Base-by-base conservation (phyloP, 192 early-diverging fungal species). In the Anaeromyces robustus region DNA sequence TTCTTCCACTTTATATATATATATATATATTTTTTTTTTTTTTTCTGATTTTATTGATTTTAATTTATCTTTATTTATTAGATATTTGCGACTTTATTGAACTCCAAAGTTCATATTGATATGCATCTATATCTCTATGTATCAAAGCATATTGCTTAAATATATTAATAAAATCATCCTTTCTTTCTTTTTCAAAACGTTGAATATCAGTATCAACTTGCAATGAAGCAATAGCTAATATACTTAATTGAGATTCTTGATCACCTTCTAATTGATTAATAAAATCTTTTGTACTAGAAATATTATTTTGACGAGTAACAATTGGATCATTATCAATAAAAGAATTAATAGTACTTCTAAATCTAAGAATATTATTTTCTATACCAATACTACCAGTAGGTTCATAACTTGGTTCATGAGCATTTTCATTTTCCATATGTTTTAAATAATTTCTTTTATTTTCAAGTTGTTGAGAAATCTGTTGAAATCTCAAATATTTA, bases 301-400 rank as follows among this genome's bases (percentile, higher is more conserved):
- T 96, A 79, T 92, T 93, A 84, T 93, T 94, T 77, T 95, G 92
- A 16, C 96, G 90, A 41, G 95, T 94, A 29, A 92, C 89, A 43
- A 94, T 94, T 2, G 96, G 96, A 84, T 99, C 97, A 11, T 96
- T 95, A 84, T 98, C 97, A 86, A 98, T 96, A 81, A 98, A 91
- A 1, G 95, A 94, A 83, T 97, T 95, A 29, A 99, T 52, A 6
- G 43, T 52, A 52, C 43, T 52, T 22, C 6, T 52, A 52, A 52
- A 52, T 52, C 43, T 52, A 3, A 52, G 19, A 52, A 52, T 52
- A 52, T 52, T 52, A 52, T 52, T 52, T 22, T 52, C 43, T 52
- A 52, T 52, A 22, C 43, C 43, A 52, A 52, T 52, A 22, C 43
- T 6, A 22, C 43, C 43, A 22, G 43, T 52, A 22, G 43, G 43